These are phyloP conservation scores for Bolboschoenoplectus hybrid DNA, from an alignment of 202 grass and related monocot genomes.

Conservation along the genomic window DNA sequence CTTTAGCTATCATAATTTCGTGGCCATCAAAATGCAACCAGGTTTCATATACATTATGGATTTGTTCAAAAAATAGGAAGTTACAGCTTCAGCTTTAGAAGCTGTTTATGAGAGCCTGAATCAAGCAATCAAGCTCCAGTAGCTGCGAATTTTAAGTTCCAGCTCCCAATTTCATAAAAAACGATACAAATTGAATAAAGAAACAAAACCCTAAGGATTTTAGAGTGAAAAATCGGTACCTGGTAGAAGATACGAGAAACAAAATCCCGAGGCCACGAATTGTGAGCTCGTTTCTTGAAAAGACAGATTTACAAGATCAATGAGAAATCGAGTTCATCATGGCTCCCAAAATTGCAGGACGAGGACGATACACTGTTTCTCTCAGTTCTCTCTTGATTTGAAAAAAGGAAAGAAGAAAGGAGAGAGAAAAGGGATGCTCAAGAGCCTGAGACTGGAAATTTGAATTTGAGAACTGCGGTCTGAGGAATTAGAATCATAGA, in stretches of 20 bases:
- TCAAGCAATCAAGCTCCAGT: neutral
- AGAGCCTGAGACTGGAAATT: slow-evolving; percentile 4
- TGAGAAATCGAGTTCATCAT: neutral
- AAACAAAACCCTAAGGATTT: slow-evolving; percentile 27
- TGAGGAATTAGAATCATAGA: neutral
- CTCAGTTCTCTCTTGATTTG: slow-evolving; percentile 12
- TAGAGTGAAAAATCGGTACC: slow-evolving; percentile 24
- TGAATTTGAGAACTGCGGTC: slow-evolving; percentile 17
- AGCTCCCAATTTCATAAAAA: neutral
- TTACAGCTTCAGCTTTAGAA: neutral
- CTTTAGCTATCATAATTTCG: neutral
- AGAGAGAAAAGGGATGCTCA: neutral
- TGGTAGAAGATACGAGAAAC: slow-evolving; percentile 26
- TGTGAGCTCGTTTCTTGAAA: slow-evolving; percentile 11
- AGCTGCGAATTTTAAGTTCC: neutral
- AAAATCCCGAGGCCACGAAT: slow-evolving; percentile 35
- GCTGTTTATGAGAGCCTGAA: neutral
- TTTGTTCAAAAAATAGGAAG: neutral
- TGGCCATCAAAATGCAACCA: neutral
- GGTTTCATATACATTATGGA: neutral
- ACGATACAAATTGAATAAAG: neutral
- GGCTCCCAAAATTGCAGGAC: neutral
- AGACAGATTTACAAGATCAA: neutral
- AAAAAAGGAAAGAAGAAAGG: slow-evolving; percentile 2
- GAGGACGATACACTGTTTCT: neutral